These are phyloP conservation scores for Cyamopsis tetragonoloba DNA, from an alignment of 306 rosid genomes.

Conservation along the genomic window DNA sequence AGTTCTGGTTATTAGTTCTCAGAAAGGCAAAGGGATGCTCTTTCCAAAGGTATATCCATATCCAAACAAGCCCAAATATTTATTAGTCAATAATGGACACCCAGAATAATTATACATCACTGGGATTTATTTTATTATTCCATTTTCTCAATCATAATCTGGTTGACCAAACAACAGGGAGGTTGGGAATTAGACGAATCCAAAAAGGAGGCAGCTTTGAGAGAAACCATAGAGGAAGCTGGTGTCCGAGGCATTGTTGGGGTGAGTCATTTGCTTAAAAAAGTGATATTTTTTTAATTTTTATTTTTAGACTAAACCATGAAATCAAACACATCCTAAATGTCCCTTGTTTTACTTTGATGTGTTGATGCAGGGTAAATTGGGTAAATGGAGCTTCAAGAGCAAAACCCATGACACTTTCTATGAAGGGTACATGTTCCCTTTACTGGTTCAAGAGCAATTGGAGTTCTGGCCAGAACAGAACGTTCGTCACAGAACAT, in stretches of 20 bases:
- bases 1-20: conserved; percentile 83
- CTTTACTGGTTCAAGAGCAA: conserved; percentile 75
- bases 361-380: conserved; percentile 43
- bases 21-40: conserved; percentile 80
- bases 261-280: conserved; percentile 37
- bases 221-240: conserved; percentile 92
- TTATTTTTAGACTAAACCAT: too few relatives aligned
- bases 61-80: too few relatives aligned
- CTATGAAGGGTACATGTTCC: conserved; percentile 92
- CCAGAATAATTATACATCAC: neutral
- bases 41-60: conserved; percentile 71
- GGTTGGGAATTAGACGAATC: conserved; percentile 95
- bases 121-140: conserved; percentile 5
- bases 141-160: neutral
- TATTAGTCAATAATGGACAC: neutral
- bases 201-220: conserved; percentile 73
- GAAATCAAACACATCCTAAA: too few relatives aligned
- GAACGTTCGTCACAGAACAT: conserved; percentile 61
- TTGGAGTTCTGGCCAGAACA: conserved; percentile 88
- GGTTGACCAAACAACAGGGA: conserved; percentile 52
- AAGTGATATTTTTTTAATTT: too few relatives aligned
- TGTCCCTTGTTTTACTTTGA: neutral
- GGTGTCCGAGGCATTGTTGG: conserved; percentile 76
- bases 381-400: conserved; percentile 92
- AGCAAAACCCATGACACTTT: conserved; percentile 71